Base-by-base conservation (phyloP, 495 filamentous ascomycete genomes). In the Astrothelium macrocarpum region DNA sequence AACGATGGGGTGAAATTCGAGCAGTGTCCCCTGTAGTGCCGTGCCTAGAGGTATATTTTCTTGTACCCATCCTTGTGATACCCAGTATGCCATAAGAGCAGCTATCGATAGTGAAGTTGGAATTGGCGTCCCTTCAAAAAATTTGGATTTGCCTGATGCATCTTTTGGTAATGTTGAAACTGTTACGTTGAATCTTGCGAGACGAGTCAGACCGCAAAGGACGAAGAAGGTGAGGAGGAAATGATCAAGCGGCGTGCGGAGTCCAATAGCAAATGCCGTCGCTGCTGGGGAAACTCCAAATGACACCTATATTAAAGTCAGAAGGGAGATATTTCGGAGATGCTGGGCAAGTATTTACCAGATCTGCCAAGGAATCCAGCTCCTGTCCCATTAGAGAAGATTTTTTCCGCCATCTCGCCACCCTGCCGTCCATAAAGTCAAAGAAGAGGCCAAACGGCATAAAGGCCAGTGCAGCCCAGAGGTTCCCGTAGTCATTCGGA, bases 101-200 rank as follows among this genome's bases (percentile, higher is more conserved):
- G 89, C 90, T 65, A 97, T 86, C 1, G 80, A 84, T 18, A 97
- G 76, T 16, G 87, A 89, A 3, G 89, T 97, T 2, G 94, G 94
- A 72, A 97, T 97, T 20, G 94, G 94, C 1, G 93, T 95, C 71
- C 94, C 94, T 76, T 97, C 92, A 67, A 98, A 98, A 74, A 95
- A 97, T 71, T 86, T 83, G 28, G 87, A 89, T 78, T 98, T 98
- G 56, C 94, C 94, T 9, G 79, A 85, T 46, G 84, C 85, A 70
- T 98, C 95, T 78, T 96, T 97, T 56, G 94, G 94, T 16, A 98
- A 81, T 62, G 83, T 82, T 43, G 84, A 80, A 11, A 90, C 92
- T 1, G 95, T 97, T 49, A 98, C 94, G 75, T 98, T 98, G 82
- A 98, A 98, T 66, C 94, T 87, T 32, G 94, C 94, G 26, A 98